Conservation (phyloP, 306 rosid species). For the Herpetospermum pedunculosum region DNA sequence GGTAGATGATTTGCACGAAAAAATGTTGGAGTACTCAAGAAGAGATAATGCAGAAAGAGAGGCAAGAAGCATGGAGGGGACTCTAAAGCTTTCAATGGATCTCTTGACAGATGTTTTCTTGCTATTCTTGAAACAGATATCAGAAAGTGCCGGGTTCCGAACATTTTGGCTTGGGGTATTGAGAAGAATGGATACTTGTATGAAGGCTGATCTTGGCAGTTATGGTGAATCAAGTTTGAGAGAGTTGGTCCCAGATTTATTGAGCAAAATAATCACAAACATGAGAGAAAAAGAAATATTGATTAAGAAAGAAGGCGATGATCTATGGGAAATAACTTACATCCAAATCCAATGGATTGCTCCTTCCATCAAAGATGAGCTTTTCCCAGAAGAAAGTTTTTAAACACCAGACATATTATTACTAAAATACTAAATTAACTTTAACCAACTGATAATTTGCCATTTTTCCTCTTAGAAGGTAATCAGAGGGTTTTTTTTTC, state of each 20-base stretch:
- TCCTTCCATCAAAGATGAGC: conserved; percentile 66
- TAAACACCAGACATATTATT: not conserved
- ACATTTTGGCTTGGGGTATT: conserved; percentile 80
- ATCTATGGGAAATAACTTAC: conserved; percentile 71
- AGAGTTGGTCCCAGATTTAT: conserved; percentile 45
- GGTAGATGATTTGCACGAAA: conserved; percentile 89
- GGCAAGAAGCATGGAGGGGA: conserved; percentile 87
- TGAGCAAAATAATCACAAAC: conserved; percentile 50
- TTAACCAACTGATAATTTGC: not conserved
- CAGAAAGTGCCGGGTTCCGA: conserved; percentile 42
- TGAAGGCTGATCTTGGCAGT: conserved; percentile 77
- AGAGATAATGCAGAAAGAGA: conserved; percentile 81
- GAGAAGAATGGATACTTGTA: conserved; percentile 88
- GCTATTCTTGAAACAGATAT: conserved; percentile 44
- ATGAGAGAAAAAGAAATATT: conserved; percentile 62
- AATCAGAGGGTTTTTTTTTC: not conserved
- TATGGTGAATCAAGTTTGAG: conserved; percentile 49
- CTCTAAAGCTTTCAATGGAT: conserved; percentile 68
- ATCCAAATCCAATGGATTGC: conserved; percentile 92
- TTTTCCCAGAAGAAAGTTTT: conserved; percentile 41
- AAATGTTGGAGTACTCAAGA: conserved; percentile 83
- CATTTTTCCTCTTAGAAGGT: not conserved
- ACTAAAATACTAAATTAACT: not conserved
- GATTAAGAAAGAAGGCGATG: conserved; percentile 49
- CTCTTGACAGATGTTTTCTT: conserved; percentile 55